Base-by-base conservation (phyloP, 257 asterid species). In the Euphrasia confusa region DNA sequence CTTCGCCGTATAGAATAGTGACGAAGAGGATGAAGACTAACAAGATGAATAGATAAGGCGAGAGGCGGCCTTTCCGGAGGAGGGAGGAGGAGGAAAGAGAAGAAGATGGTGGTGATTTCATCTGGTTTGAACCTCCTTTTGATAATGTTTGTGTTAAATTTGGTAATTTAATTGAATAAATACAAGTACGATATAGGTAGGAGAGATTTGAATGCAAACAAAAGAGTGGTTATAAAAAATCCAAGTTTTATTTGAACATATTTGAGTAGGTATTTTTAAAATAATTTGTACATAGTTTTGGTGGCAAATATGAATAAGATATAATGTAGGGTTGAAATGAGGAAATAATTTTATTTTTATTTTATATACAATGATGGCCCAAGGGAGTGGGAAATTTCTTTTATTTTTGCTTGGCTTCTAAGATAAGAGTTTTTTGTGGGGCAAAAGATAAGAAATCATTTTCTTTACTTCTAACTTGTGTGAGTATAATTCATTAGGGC, bases 11-110 rank as follows among this genome's bases (percentile, higher is more conserved):
- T 58, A 86, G 66, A 57, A 80, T 72, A 24, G 81, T 78, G 71
- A 81, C 76, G 64, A 83, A 76, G 35, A 83, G 59, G 65, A 78
- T 82, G 77, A 86, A 81, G 50, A 78, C 80, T 33, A 83, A 15
- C n/a, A 79, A 49, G 30, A 74, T 47, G 64, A 83, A 33, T 49
- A 86, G 54, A 33, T 63, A 79, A 1, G 83, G 84, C 30, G 84
- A 79, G 63, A 83, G 75, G 27, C 83, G 77, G 26, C 75, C 70
- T 66, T 78, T 83, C 32, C 82, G 78, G 64, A 58, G 75, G 59
- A 35, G 62, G 42, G 60, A 37, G 71, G 30, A 30, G 33, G 33
- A 30, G 33, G 33, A 30, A 30, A 4, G 35, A 37, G 87, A 68
- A 4, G 79, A 35, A 18, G 81, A 66, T 35, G 80, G 71, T 12